Conservation (phyloP, 768 basidiomycete genomes). For the Phanerochaete carnosa region DNA sequence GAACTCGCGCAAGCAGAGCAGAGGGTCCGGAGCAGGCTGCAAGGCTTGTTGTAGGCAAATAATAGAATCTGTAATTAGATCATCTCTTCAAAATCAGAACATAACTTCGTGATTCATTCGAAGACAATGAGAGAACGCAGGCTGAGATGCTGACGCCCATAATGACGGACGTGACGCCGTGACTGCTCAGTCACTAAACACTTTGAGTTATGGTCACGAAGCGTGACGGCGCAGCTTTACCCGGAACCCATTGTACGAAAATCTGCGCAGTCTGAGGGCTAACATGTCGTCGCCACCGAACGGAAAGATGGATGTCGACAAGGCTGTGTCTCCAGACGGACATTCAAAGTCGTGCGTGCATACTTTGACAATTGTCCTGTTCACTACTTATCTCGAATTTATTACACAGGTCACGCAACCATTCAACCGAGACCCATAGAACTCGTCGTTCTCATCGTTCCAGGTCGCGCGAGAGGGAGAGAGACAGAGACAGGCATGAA, state of each 20-base stretch:
- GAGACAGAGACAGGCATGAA: slow-evolving; percentile 56
- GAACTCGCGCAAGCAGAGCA: slow-evolving; percentile 60
- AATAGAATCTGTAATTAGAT: no score
- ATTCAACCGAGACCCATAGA: slow-evolving; percentile 73
- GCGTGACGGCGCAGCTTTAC: background rate
- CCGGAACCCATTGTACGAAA: slow-evolving; percentile 1
- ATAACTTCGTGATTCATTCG: no score
- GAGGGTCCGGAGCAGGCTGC: slow-evolving; percentile 48
- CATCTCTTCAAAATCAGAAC: no score
- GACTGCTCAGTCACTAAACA: background rate
- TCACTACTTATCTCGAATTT: background rate
- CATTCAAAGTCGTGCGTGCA: slow-evolving; percentile 31
- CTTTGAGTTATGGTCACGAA: background rate
- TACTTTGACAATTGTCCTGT: slow-evolving; percentile 15
- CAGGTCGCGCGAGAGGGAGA: slow-evolving; percentile 59
- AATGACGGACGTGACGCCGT: background rate
- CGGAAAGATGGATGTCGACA: slow-evolving; percentile 63
- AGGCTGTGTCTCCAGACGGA: slow-evolving; percentile 24
- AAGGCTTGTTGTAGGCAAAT: slow-evolving; percentile 32
- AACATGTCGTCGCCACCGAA: slow-evolving; percentile 46
- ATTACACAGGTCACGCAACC: slow-evolving; percentile 53
- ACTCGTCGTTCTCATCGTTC: slow-evolving; percentile 74
- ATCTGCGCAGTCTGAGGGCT: background rate
- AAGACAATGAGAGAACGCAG: no score
- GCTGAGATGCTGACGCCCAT: background rate